A percentile compares a stretch with the other conserved stretches of the same genome.
Evolutionary conservation across 208 protist species (phyloP).

Genomic region (Porcisia hertigi): DNA sequence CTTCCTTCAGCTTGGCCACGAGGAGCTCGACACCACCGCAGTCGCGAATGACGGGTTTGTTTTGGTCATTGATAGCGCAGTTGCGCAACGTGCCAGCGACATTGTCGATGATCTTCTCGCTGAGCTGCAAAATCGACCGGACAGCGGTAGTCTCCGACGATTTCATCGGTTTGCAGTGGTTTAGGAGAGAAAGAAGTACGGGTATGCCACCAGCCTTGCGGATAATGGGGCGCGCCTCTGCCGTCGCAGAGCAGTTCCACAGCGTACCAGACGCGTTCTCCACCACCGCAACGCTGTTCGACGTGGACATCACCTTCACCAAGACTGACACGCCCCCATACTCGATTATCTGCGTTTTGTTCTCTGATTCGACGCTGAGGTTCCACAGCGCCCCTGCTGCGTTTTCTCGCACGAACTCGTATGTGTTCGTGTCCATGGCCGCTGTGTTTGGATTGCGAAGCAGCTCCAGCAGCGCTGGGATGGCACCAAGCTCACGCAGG

Average conservation of each 20-base stretch:
- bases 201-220: constrained; percentile 85
- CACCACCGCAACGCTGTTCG: constrained; percentile 71
- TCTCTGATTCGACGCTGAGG: constrained; percentile 90
- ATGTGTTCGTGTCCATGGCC: constrained; percentile 22
- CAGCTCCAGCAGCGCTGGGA: constrained; percentile 84
- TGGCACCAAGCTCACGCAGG: constrained; percentile 86
- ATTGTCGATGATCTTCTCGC: constrained; percentile 91
- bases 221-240: constrained; percentile 82
- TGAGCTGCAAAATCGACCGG: constrained; percentile 30
- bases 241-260: constrained; percentile 92
- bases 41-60: constrained; percentile 87
- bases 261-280: constrained; percentile 92
- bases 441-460: constrained; percentile 32
- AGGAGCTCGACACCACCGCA: constrained; percentile 85
- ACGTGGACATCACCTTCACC: constrained; percentile 66
- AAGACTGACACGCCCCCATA: constrained; percentile 88
- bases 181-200: constrained; percentile 72
- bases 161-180: constrained; percentile 40
- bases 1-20: constrained; percentile 60
- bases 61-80: constrained; percentile 93
- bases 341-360: constrained; percentile 88
- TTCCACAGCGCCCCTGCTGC: constrained; percentile 93
- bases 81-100: constrained; percentile 90
- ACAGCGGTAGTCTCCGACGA: constrained; percentile 5
- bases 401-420: constrained; percentile 92